These are phyloP conservation scores for Senna tora DNA, from an alignment of 306 rosid species.

Conservation along the genomic window DNA sequence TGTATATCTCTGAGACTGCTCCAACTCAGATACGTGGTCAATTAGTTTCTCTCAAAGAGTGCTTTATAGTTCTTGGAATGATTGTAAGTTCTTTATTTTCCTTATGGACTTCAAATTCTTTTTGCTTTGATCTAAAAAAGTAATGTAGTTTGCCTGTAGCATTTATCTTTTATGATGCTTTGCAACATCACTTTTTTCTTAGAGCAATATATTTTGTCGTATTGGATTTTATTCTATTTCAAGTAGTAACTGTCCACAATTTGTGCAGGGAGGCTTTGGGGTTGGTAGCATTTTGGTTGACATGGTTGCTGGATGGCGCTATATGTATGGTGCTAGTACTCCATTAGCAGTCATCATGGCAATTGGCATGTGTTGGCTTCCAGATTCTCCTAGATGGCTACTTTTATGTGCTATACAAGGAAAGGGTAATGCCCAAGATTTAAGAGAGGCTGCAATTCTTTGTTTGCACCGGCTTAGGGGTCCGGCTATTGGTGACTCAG, in stretches of 20 bases:
- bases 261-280: constrained; percentile 82
- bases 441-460: constrained; percentile 56
- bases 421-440: constrained; percentile 57
- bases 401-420: constrained; percentile 79
- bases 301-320: constrained; percentile 82
- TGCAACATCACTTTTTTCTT: background rate
- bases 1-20: constrained; percentile 97
- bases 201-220: background rate
- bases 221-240: constrained; percentile 8
- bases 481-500: constrained; percentile 52
- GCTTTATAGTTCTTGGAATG: constrained; percentile 93
- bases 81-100: constrained; percentile 72
- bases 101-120: constrained; percentile 22
- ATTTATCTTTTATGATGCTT: background rate
- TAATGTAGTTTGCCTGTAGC: constrained; percentile 11
- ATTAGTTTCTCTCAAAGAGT: constrained; percentile 87
- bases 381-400: constrained; percentile 91
- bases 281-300: constrained; percentile 82
- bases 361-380: constrained; percentile 91
- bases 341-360: constrained; percentile 83
- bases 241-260: constrained; percentile 22
- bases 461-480: constrained; percentile 76
- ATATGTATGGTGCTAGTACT: constrained; percentile 70
- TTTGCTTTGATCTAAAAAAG: constrained; percentile 22
- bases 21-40: constrained; percentile 86